Base-by-base conservation (phyloP, 768 basidiomycete genomes). In the Psilocybe cubensis region DNA sequence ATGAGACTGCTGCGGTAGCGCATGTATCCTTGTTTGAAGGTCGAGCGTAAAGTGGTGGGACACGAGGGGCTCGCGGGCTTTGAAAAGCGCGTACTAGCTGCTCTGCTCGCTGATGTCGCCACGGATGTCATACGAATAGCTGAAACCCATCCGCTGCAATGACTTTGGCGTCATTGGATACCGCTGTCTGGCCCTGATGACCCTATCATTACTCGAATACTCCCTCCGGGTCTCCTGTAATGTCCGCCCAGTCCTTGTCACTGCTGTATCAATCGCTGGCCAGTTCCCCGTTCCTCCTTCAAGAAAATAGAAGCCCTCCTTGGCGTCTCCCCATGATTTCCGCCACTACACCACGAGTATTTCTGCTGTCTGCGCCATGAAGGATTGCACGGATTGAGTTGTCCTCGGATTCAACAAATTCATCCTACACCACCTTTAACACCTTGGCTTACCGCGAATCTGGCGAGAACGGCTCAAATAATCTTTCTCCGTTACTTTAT, bases 51-150 rank as follows among this genome's bases (percentile, higher is more conserved):
- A 54, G 33, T 27, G 18, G 38, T 25, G 27, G 29, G 14, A 57
- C 56, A 63, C 49, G 58, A 53, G 58, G 60, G 52, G 25, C 21
- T 62, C 60, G 62, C 62, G 59, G 62, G 42, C 44, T 55, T 58
- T 63, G 28, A 59, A 60, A 58, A 54, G 38, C 18, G 23, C 33
- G 50, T 38, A 11, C 56, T 49, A 55, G 33, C 45, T 33, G 33
- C 52, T 38, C 23, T 49, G 48, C 43, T 45, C 28, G 28, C 50
- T 56, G n/a, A 31, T 48, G 3, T 33, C 7, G n/a, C 52, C 52
- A 52, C 54, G 52, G 49, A 14, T 11, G 35, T 52, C 33, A 40
- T 48, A 29, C 29, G 50, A 10, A 23, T 29, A 23, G 17, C 27
- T 43, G 12, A 40, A 24, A 33, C 43, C 38, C 23, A 27, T 50